A percentile compares a stretch with the other conserved stretches of the same genome.
Conservation (phyloP, 208 protist species). For the Polymyxa betae region DNA sequence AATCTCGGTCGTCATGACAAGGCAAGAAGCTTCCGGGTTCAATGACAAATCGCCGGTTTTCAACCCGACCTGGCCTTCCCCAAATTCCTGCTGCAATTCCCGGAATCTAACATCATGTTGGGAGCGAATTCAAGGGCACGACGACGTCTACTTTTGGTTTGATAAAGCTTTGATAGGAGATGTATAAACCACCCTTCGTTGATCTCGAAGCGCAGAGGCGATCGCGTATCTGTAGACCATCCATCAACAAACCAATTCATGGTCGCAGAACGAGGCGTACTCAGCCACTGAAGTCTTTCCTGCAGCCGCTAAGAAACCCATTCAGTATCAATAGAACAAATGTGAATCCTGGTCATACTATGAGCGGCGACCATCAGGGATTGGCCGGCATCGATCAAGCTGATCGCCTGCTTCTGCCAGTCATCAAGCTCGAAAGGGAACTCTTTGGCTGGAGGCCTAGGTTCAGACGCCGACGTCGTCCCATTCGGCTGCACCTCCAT, state of each 20-base stretch:
- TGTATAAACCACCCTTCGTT: slow-evolving; percentile 99
- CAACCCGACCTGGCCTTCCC: slow-evolving; percentile 88
- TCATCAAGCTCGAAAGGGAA: slow-evolving; percentile 60
- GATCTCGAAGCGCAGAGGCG: slow-evolving; percentile 91
- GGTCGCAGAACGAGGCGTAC: background rate
- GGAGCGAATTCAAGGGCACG: slow-evolving; percentile 34
- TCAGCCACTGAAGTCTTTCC: slow-evolving; percentile 17
- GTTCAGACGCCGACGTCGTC: too few relatives aligned
- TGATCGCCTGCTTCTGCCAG: slow-evolving; percentile 59
- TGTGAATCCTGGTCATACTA: slow-evolving; percentile 1
- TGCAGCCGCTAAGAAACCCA: background rate
- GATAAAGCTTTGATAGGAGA: slow-evolving; percentile 99
- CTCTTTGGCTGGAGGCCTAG: slow-evolving; percentile 36
- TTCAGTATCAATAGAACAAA: background rate
- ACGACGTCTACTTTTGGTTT: slow-evolving; percentile 90
- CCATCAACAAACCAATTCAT: background rate
- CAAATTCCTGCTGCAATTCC: slow-evolving; percentile 93
- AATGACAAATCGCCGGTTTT: slow-evolving; percentile 99
- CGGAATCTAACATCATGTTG: slow-evolving; percentile 82
- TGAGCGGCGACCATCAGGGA: slow-evolving; percentile 38
- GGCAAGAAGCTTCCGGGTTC: slow-evolving; percentile 91
- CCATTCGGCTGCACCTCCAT: too few relatives aligned
- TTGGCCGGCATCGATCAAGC: background rate
- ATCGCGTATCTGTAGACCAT: slow-evolving; percentile 87
- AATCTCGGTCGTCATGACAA: slow-evolving; percentile 99